Evolutionary conservation across 768 basidiomycete genomes (phyloP), one percentile per base, ranked within the genome.

Genomic region (Tylopilus cervinicoccineus): DNA sequence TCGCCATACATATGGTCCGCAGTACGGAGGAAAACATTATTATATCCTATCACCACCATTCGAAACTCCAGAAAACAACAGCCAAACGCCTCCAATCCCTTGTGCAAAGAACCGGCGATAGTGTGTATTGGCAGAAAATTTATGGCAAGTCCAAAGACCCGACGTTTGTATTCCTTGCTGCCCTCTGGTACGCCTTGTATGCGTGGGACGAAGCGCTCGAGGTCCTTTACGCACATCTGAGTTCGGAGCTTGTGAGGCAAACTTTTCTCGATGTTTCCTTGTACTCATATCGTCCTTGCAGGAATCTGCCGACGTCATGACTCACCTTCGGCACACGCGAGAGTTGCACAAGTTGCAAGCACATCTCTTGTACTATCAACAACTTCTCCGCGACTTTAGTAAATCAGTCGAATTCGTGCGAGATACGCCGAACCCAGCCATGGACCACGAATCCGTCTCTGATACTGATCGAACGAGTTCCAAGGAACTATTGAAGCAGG

Each of bases 141-240:
- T 70, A 69, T 13, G 32, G 12, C 0, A 56, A 55, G 43, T 62
- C 68, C 0, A 57, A 42, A 38, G 70, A 72, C 40, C 65, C 68
- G 2, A 69, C 67, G 0, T 60, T 70, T 17, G 43, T 69, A 10
- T 62, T 69, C 17, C 60, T 70, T 20, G 68, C 75, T 38, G 62
- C 76, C 7, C 60, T 83, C 20, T 83, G 81, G 81, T 80, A 80
- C 47, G 74, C 78, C 1, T 55, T 81, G 23, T 83, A 83, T 56
- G 73, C 79, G 0, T 83, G 81, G 79, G 81, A 83, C 41, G 78
- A 83, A 59, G 65, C 78, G 0, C 67, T 81, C 22, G 80, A 81
- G 54, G 62, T 65, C 13, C 55, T 83, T 29, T 81, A 80, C 47
- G 52, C 56, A 10, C 77, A 83, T 54, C 72, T 83, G 20, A 76